phyloP scores from a whole-genome alignment of 2,329 filamentous ascomycete genomes.

The Penicillium sp. region DNA sequence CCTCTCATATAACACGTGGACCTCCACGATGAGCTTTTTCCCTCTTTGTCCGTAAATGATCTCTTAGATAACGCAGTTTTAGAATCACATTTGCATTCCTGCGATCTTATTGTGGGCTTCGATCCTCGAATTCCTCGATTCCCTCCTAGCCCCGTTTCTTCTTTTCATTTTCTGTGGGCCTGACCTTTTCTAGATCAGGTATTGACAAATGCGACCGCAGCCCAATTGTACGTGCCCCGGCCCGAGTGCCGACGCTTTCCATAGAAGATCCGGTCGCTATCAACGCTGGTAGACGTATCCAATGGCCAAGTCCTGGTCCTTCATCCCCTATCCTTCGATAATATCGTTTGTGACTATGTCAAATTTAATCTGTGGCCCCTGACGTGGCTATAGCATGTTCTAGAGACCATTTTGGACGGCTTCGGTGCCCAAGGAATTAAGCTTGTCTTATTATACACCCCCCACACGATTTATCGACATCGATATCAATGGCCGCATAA shows the following conservation, averaged over 20 bases:
- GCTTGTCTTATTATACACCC: too few relatives aligned
- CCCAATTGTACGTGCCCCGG: not conserved
- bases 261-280: not conserved
- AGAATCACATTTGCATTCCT: not conserved
- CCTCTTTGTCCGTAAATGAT: not conserved
- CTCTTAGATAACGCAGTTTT: not conserved
- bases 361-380: too few relatives aligned
- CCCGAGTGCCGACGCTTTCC: not conserved
- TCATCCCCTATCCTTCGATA: too few relatives aligned
- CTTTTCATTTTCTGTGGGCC: not conserved
- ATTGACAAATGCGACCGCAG: not conserved
- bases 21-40: not conserved
- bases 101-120: not conserved
- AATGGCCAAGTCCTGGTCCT: too few relatives aligned
- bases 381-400: too few relatives aligned
- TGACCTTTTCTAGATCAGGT: not conserved
- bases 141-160: not conserved
- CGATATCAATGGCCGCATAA: too few relatives aligned
- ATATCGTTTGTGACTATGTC: too few relatives aligned
- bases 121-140: not conserved
- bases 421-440: too few relatives aligned
- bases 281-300: too few relatives aligned
- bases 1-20: not conserved
- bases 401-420: too few relatives aligned
- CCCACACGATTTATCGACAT: too few relatives aligned